These are phyloP conservation scores for Cucurbita maxima DNA, from an alignment of 306 rosid genomes.

Conservation along the genomic window DNA sequence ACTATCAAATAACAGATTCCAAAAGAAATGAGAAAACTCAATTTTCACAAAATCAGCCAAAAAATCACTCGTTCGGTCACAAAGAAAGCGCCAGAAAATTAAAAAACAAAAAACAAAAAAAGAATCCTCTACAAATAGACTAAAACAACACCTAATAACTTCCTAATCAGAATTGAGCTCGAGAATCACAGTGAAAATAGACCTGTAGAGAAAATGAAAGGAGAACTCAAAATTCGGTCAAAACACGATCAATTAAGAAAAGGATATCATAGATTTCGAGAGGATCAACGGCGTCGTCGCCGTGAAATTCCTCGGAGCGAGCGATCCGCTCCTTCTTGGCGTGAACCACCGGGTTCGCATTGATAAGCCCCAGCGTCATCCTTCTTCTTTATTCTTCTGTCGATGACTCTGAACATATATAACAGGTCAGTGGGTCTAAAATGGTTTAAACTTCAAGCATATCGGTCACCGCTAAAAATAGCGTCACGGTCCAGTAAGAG, in stretches of 20 bases:
- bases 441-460: background rate
- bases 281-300: conserved; percentile 70
- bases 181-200: background rate
- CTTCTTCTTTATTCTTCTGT: background rate
- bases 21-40: background rate
- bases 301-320: conserved; percentile 54
- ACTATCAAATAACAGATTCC: background rate
- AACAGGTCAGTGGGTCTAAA: background rate
- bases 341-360: conserved; percentile 92
- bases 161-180: background rate
- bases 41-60: background rate
- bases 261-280: conserved; percentile 98
- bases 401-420: background rate
- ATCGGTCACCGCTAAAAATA: background rate
- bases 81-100: background rate
- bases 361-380: conserved; percentile 92
- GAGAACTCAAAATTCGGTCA: background rate
- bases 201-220: background rate
- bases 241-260: background rate
- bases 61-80: background rate
- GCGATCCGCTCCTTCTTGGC: conserved; percentile 76
- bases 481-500: background rate
- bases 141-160: background rate
- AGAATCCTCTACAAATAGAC: background rate
- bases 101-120: background rate